phyloP scores from a whole-genome alignment of 2,329 filamentous ascomycete genomes.

The Chaetomiaceae sp. region DNA sequence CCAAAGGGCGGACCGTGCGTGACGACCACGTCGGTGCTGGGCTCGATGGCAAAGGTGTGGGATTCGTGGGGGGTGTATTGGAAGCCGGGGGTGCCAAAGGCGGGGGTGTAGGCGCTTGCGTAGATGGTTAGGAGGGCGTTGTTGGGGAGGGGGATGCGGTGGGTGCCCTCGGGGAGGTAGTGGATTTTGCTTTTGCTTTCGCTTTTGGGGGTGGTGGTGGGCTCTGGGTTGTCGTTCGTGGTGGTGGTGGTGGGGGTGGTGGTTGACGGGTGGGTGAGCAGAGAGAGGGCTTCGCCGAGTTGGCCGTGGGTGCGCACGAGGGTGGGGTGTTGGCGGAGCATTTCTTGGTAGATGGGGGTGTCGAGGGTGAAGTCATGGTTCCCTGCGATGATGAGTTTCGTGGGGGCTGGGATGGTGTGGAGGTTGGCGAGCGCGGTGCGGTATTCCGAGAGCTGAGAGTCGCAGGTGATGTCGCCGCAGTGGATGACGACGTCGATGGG shows the following conservation, averaged over 20 bases:
- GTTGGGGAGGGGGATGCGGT: constrained; percentile 45
- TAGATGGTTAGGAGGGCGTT: constrained; percentile 46
- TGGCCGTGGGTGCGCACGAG: too few relatives aligned
- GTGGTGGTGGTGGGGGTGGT: too few relatives aligned
- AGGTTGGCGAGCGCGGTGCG: constrained; percentile 9
- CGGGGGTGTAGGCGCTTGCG: constrained; percentile 50
- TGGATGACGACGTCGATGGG: constrained; percentile 10
- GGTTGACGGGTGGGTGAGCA: too few relatives aligned
- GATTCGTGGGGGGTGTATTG: constrained; percentile 38
- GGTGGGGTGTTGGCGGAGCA: too few relatives aligned
- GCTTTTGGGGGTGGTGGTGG: neutral
- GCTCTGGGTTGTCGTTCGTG: neutral
- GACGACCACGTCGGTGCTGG: constrained; percentile 42
- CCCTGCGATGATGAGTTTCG: constrained; percentile 51
- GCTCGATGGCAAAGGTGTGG: constrained; percentile 37
- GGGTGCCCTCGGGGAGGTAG: constrained; percentile 46
- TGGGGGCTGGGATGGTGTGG: constrained; percentile 1
- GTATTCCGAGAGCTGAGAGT: constrained; percentile 6
- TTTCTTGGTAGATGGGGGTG: constrained; percentile 29
- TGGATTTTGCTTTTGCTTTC: constrained; percentile 34
- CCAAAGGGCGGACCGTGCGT: constrained; percentile 53
- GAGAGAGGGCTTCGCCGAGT: too few relatives aligned
- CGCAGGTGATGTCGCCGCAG: neutral
- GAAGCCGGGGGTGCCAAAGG: constrained; percentile 43
- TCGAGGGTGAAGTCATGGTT: constrained; percentile 48